Conservation (phyloP, 495 filamentous ascomycete genomes). For the Amorphotheca resinae region DNA sequence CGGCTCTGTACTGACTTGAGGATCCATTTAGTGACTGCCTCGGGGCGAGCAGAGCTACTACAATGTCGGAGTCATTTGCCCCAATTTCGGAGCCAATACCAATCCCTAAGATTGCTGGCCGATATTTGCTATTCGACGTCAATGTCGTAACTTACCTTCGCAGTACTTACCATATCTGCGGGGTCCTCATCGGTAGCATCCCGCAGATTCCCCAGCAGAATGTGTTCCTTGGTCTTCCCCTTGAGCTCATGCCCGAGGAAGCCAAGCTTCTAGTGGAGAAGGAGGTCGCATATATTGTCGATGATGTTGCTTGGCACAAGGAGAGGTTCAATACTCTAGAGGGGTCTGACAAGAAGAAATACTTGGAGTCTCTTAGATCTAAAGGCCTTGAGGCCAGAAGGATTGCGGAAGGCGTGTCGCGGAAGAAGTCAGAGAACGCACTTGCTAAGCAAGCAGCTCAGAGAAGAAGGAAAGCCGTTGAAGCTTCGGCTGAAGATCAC, state of each 20-base stretch:
- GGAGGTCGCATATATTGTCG: constrained; percentile 63
- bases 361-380: constrained; percentile 16
- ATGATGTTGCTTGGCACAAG: constrained; percentile 58
- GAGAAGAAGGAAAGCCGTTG: constrained; percentile 4
- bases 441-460: constrained; percentile 7
- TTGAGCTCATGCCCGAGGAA: constrained; percentile 88
- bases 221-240: constrained; percentile 76
- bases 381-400: constrained; percentile 18
- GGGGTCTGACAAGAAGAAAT: constrained; percentile 16
- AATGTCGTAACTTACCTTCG: constrained; percentile 71
- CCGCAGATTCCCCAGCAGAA: constrained; percentile 92
- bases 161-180: constrained; percentile 71
- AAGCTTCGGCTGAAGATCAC: background rate
- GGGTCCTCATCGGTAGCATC: constrained; percentile 74
- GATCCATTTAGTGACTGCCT: background rate
- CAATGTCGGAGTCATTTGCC: constrained; percentile 6
- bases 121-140: constrained; percentile 83
- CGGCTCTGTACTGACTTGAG: background rate
- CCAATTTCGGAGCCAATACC: constrained; percentile 36
- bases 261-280: constrained; percentile 72
- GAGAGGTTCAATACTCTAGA: constrained; percentile 22
- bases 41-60: background rate
- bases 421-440: constrained; percentile 6
- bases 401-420: constrained; percentile 2
- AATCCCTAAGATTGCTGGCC: constrained; percentile 68